Conservation (phyloP, 1,139 yeast genomes). For the Kurtzmaniella quercitrusa region DNA sequence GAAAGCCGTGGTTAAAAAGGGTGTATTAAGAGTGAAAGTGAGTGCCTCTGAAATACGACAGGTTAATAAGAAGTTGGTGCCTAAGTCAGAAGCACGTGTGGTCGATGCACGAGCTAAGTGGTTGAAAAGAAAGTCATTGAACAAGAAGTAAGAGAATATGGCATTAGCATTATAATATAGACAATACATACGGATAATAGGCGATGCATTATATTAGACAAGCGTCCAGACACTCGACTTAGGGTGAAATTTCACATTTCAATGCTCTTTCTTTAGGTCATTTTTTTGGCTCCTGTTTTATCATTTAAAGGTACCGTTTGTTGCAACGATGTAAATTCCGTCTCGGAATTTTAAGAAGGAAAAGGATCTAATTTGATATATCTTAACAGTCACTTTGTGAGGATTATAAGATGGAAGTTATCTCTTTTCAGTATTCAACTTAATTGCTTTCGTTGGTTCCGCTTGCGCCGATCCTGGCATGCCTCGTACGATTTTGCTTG, state of each 20-base stretch:
- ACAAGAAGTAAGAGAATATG: constrained; percentile 22
- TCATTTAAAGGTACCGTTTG: too few species aligned
- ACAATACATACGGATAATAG: not conserved
- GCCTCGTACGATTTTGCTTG: constrained; percentile 7
- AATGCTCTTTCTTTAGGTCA: too few species aligned
- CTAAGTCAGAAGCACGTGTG: constrained; percentile 40
- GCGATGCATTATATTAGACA: not conserved
- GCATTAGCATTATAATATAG: not conserved
- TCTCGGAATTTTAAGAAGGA: too few species aligned
- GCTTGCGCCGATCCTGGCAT: constrained; percentile 14
- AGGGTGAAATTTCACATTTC: too few species aligned
- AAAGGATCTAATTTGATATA: too few species aligned
- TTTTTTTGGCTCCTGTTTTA: too few species aligned
- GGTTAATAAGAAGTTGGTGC: constrained; percentile 30
- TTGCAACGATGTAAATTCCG: too few species aligned
- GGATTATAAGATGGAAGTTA: too few species aligned
- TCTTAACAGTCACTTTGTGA: too few species aligned
- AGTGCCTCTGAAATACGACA: constrained; percentile 20
- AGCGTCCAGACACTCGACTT: not conserved
- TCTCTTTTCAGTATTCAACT: too few species aligned
- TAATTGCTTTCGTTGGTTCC: not conserved
- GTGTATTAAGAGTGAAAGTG: constrained; percentile 55
- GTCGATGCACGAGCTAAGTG: constrained; percentile 50
- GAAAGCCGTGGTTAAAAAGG: constrained; percentile 39
- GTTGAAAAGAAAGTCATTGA: constrained; percentile 54